phyloP scores from a whole-genome alignment of 2,329 filamentous ascomycete species.

The Fusarium coffeatum region DNA sequence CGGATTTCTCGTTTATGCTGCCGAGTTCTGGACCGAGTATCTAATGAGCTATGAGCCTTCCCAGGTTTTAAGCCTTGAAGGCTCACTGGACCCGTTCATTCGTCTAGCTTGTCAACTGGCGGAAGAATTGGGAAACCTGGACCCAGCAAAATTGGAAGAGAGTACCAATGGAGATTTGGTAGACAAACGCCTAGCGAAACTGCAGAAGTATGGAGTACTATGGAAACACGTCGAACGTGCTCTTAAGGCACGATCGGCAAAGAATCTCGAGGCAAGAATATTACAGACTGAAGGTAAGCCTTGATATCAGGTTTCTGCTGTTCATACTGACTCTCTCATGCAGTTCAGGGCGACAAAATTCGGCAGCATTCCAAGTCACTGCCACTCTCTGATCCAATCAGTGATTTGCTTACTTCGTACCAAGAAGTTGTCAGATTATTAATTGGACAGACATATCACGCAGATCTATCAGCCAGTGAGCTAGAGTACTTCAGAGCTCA shows the following conservation, averaged over 20 bases:
- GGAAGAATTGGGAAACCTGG: not conserved
- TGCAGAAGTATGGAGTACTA: not conserved
- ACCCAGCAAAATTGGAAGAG: rapidly evolving
- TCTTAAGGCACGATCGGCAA: constrained; percentile 7
- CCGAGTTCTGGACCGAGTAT: constrained; percentile 30
- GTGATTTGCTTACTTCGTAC: constrained; percentile 3
- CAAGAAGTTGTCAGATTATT: constrained; percentile 6
- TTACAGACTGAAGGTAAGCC: not conserved
- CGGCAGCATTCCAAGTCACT: rapidly evolving
- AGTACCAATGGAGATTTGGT: rapidly evolving
- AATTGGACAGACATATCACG: not conserved
- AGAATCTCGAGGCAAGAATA: not conserved
- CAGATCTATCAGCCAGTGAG: not conserved
- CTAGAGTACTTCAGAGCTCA: constrained; percentile 15
- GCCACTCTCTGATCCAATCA: not conserved
- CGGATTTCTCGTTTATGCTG: constrained; percentile 26
- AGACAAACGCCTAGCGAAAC: not conserved
- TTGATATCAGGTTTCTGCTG: rapidly evolving
- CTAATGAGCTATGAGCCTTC: not conserved
- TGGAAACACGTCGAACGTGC: not conserved
- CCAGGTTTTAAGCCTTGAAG: rapidly evolving
- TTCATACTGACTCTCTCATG: not conserved
- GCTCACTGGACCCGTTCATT: not conserved
- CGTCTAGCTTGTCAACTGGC: constrained; percentile 2
- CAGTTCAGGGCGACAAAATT: not conserved